Evolutionary conservation across 805 yeast species (phyloP), one percentile per base, ranked within the genome.

Genomic region (Kregervanrija delftensis): DNA sequence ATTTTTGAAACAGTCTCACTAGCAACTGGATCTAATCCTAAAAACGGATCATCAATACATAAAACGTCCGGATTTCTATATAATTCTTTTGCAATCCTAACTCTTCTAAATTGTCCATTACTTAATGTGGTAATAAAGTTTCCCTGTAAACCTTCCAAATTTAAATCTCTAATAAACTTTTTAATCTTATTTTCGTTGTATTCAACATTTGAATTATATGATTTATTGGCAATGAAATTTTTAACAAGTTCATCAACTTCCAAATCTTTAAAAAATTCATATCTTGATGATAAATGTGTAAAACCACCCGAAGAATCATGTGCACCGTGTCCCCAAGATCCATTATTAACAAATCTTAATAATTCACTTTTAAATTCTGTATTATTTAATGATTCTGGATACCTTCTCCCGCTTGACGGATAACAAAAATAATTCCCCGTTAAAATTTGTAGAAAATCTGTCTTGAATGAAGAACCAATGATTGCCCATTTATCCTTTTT

Each of bases 31-130:
- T 91, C 99, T 13, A 91, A 68, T 0, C 98, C 99, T 35, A 93
- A 62, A 55, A 89, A 91, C 9, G 96, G 96, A 56, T 93, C 98
- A 61, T 93, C 98, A 14, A 91, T 72, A 4, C 91, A 59, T 43
- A 89, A 64, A 30, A 89, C 51, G 37, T 70, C 67, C 0, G 97
- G 96, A 32, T 74, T 66, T 38, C 70, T 68, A 44, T 87, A 71
- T 37, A 93, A 55, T 0, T 89, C 79, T 48, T 76, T 74, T 0
- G 96, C 98, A 28, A 93, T 66, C 49, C 96, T 72, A 0, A 97
- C 96, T 41, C 99, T 71, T 54, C 99, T 73, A 60, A 86, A 80
- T 63, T 93, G 99, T 0, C 99, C 99, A 61, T 93, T 93, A 61
- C 96, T 86, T 37, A 93, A 67, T 0, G 91, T 86, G 60, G 87